Evolutionary conservation across 1,284 basidiomycete genomes (phyloP).

Genomic region (Macrocystidia cucumis): DNA sequence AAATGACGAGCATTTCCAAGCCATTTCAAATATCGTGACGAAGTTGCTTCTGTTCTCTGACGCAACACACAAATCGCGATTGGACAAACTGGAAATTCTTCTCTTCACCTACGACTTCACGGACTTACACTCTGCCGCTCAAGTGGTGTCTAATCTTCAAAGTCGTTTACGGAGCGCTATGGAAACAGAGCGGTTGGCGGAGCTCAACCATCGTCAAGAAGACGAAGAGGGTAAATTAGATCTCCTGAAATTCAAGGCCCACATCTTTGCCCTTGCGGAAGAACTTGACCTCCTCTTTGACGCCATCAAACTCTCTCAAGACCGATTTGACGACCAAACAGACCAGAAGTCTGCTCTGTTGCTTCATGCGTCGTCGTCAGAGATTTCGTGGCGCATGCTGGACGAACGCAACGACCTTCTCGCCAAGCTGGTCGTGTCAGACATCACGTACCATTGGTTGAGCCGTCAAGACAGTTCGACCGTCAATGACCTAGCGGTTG

Average conservation of each 20-base stretch:
- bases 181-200: constrained; percentile 51
- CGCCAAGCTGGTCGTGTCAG: constrained; percentile 80
- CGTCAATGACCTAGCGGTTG: constrained; percentile 71
- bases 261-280: constrained; percentile 70
- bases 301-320: constrained; percentile 80
- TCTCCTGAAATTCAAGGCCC: constrained; percentile 69
- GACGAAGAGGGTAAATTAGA: constrained; percentile 43
- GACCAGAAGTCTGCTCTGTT: constrained; percentile 81
- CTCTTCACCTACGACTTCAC: constrained; percentile 90
- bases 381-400: constrained; percentile 94
- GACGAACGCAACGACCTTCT: constrained; percentile 70
- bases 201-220: constrained; percentile 26
- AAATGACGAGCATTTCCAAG: constrained; percentile 79
- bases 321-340: constrained; percentile 60
- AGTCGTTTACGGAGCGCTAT: constrained; percentile 63
- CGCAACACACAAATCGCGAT: constrained; percentile 70
- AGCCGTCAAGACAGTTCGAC: constrained; percentile 88
- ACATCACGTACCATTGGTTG: constrained; percentile 80
- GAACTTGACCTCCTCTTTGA: constrained; percentile 87
- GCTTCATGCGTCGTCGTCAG: constrained; percentile 76
- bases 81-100: constrained; percentile 78
- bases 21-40: constrained; percentile 85
- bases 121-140: constrained; percentile 62
- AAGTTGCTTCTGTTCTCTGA: constrained; percentile 87
- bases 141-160: constrained; percentile 73